phyloP scores from a whole-genome alignment of 805 yeast species.

The Wickerhamomyces mucosus region DNA sequence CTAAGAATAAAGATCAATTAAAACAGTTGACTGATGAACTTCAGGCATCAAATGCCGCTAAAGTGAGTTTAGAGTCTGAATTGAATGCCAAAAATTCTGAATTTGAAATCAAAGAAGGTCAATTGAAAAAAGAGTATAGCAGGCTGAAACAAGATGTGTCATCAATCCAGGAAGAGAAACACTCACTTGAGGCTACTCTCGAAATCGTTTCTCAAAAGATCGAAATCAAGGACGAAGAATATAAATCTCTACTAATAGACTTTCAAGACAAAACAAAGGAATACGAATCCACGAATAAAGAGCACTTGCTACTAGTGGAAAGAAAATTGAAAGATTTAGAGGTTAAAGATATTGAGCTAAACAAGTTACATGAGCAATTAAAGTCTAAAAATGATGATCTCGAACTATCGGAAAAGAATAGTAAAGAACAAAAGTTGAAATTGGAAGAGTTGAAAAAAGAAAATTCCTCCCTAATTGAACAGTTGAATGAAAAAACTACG shows the following conservation, averaged over 20 bases:
- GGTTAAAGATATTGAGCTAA: conserved; percentile 5
- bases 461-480: too few species aligned
- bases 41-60: too few species aligned
- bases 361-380: not conserved
- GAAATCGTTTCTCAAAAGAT: conserved; percentile 25
- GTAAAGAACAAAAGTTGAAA: not conserved
- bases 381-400: conserved; percentile 1
- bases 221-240: conserved; percentile 18
- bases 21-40: too few species aligned
- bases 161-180: conserved; percentile 22
- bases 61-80: conserved; percentile 13
- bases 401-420: too few species aligned
- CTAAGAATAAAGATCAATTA: too few species aligned
- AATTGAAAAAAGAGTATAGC: conserved; percentile 16
- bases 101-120: conserved; percentile 21
- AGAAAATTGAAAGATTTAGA: too few species aligned
- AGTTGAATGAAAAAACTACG: too few species aligned
- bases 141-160: conserved; percentile 19
- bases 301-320: too few species aligned
- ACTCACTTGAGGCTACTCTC: conserved; percentile 23
- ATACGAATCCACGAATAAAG: too few species aligned
- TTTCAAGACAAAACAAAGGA: too few species aligned
- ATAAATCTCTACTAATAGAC: conserved; percentile 11
- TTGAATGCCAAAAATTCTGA: conserved; percentile 19
- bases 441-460: not conserved